Conservation (phyloP, 305 asterid species). For the Ajuga reptans region DNA sequence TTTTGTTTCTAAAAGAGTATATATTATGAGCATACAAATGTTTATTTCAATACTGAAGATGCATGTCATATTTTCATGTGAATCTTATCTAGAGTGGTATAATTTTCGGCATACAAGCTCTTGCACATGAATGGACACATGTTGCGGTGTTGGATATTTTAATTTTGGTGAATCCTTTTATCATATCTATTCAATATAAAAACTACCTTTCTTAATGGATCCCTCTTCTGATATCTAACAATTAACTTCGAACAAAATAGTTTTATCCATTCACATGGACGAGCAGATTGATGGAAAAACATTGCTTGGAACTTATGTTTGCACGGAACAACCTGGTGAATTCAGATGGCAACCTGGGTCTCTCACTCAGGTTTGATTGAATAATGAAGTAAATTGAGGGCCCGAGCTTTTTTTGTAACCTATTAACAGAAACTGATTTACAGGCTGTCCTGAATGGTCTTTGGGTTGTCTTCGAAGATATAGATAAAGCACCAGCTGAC, state of each 20-base stretch:
- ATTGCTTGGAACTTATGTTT: slow-evolving; percentile 81
- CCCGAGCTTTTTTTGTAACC: slow-evolving; percentile 23
- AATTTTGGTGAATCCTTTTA: slow-evolving; percentile 12
- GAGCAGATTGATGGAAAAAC: slow-evolving; percentile 96
- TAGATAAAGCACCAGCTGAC: slow-evolving; percentile 92
- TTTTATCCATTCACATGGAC: slow-evolving; percentile 86
- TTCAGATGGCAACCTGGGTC: slow-evolving; percentile 99
- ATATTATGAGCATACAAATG: neutral
- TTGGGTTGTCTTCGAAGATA: slow-evolving; percentile 94
- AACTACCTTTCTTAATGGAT: neutral
- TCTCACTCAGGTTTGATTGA: slow-evolving; percentile 71
- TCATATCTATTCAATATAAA: neutral
- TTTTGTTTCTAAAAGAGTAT: neutral
- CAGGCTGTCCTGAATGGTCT: slow-evolving; percentile 88
- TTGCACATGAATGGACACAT: neutral
- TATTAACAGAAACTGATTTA: slow-evolving; percentile 10
- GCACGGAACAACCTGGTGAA: slow-evolving; percentile 92
- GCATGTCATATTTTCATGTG: neutral
- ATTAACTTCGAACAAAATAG: slow-evolving; percentile 30
- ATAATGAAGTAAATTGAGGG: slow-evolving; percentile 12
- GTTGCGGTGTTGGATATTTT: neutral
- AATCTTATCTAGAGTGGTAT: neutral
- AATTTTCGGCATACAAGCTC: neutral
- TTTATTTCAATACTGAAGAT: neutral
- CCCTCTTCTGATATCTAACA: slow-evolving; percentile 14